These are phyloP conservation scores for Lepidium aucheri DNA, from an alignment of 345 rosid genomes.

Conservation along the genomic window DNA sequence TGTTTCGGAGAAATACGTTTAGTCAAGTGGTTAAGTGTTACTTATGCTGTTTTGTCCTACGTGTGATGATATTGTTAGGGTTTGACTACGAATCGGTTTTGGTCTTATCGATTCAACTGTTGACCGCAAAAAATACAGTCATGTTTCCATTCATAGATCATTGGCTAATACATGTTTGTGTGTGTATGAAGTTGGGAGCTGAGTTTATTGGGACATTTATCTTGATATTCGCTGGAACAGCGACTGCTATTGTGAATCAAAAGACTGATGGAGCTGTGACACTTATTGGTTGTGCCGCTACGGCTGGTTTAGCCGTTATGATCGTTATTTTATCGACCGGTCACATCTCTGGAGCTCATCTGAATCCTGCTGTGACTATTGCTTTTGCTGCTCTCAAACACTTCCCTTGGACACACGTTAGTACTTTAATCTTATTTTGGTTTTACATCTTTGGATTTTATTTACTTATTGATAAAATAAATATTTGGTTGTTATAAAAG, in stretches of 20 bases:
- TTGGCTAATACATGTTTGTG: not conserved
- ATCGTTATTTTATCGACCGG: slow-evolving; percentile 67
- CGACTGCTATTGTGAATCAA: slow-evolving; percentile 78
- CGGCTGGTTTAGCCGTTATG: slow-evolving; percentile 76
- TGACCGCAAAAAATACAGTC: no score
- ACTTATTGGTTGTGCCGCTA: slow-evolving; percentile 63
- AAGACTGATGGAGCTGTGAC: slow-evolving; percentile 66
- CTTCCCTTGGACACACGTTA: slow-evolving; percentile 66
- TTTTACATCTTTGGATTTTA: not conserved
- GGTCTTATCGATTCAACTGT: no score
- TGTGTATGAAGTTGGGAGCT: slow-evolving; percentile 61
- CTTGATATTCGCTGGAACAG: slow-evolving; percentile 69
- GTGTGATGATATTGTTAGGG: no score
- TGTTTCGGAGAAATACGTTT: no score
- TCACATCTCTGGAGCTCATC: slow-evolving; percentile 92
- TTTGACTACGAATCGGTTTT: no score
- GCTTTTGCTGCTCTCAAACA: slow-evolving; percentile 69
- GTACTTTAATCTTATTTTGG: not conserved
- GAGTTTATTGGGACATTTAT: slow-evolving; percentile 80
- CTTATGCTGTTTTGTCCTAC: no score
- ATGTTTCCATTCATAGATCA: not conserved
- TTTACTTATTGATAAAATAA: not conserved
- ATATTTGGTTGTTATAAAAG: not conserved
- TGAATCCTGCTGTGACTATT: slow-evolving; percentile 71
- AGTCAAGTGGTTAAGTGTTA: no score